Base-by-base conservation (phyloP, 768 basidiomycete species). In the Suillus discolor region DNA sequence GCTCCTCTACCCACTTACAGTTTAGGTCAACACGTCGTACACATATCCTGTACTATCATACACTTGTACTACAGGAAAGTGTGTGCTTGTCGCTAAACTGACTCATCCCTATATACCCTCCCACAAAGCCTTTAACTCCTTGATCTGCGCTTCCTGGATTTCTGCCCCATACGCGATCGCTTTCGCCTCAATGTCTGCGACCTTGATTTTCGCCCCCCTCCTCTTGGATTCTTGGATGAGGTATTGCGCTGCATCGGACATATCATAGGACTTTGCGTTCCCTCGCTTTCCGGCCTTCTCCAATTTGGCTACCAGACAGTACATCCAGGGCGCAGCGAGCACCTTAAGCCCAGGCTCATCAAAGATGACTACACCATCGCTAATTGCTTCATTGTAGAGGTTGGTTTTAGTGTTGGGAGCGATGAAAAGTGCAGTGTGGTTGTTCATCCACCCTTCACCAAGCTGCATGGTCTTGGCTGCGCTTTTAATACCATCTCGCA, bases 261-360 rank as follows among this genome's bases (percentile, higher is more conserved):
- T 69, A 62, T 69, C 65, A 41, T 69, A 69, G 15, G 47, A 20
- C 18, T 55, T 31, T 3, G 68, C 31, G n/a, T 36, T 51, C 36
- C 64, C 61, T 6, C 45, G 4, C 39, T 69, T 69, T 28, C 18
- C 31, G 8, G 62, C 28, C 31, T 65, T 65, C 42, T 69, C 68
- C 41, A 66, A 49, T 53, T 69, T 69, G n/a, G 65, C 49, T 16
- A 39, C 54, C 7, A 68, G 61, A 45, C 39, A 64, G 39, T 69
- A 69, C 31, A 45, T 38, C 65, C 69, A 69, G 25, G 69, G 69
- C 16, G 61, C 65, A 23, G 69, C 69, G 8, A 66, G 61, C 44
- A 70, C 69, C 31, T 31, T 69, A 15, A 70, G 47, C 34, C 65
- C 69, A 41, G 60, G 69, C 31, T 41, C 36, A 31, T n/a, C 20